Base-by-base conservation (phyloP, 352 stramenopile genomes). In the Pythium rishiriense region DNA sequence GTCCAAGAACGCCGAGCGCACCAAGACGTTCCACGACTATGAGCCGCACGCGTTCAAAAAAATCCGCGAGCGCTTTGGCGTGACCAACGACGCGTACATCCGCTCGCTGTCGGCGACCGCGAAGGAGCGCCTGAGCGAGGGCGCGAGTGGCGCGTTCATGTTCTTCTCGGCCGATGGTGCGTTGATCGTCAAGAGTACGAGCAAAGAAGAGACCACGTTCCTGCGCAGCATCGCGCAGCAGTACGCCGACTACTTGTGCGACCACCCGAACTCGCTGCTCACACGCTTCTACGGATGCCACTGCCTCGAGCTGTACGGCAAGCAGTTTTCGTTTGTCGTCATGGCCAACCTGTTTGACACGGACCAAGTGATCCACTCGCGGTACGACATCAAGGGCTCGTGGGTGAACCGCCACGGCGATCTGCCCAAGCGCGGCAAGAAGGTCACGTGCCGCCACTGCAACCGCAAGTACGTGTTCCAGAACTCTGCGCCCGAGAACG, bases 301-400 rank as follows among this genome's bases (percentile, higher is more conserved):
- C 62, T 91, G 85, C 42, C 73, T 98, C 39, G 79, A 93, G 58
- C 62, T 98, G 42, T 97, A 97, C 64, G 86, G 90, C n/a, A 91
- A 96, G 58, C 79, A 93, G 69, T 96, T 97, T 33, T 94, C 77
- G 28, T 97, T 97, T 45, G 85, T 97, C 11, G 90, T 97, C 29
- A 97, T 97, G 90, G 87, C 85, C 29, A 97, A 97, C 68, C 66
- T 97, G 25, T 97, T 97, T 47, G 86, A 96, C 68, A 96, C 87
- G 7, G 76, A 93, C 9, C 83, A 94, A 50, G 64, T 88, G 15
- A 95, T 97, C 66, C 87, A 97, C 69, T 88, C 74, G 28, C 80
- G 84, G 5, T 97, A 92, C 68, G 91, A 97, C 46, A 94, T 97
- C 58, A 97, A 97, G 71, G 91, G 91, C 4, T 93, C 80, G 6